Conservation (phyloP, 768 basidiomycete genomes). For the Mycena rosella region DNA sequence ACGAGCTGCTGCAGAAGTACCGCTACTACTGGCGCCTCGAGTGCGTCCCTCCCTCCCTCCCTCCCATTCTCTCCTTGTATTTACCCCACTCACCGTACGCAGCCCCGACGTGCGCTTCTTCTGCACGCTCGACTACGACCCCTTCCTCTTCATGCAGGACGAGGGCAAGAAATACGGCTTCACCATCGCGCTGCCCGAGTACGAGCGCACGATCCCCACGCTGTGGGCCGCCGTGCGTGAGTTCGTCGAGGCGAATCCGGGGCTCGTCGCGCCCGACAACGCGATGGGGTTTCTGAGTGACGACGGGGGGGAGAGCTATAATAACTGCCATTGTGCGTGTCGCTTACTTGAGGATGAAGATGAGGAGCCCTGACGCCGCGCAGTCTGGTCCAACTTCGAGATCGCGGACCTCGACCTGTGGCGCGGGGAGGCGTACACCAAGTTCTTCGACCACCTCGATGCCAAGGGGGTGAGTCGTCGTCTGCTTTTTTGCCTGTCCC, state of each 20-base stretch:
- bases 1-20: constrained; percentile 63
- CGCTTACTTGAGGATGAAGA: too few species aligned
- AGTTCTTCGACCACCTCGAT: constrained; percentile 64
- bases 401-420: constrained; percentile 63
- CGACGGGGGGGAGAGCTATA: constrained; percentile 62
- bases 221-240: constrained; percentile 69
- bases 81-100: background rate
- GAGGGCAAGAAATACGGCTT: constrained; percentile 66
- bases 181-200: constrained; percentile 68
- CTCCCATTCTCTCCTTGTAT: too few species aligned
- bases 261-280: constrained; percentile 60
- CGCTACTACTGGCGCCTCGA: constrained; percentile 76
- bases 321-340: constrained; percentile 66
- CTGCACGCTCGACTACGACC: constrained; percentile 65
- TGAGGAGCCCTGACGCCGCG: too few species aligned
- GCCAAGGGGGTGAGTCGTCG: constrained; percentile 47
- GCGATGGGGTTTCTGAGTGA: constrained; percentile 57
- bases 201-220: constrained; percentile 69
- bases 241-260: constrained; percentile 57
- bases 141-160: constrained; percentile 70
- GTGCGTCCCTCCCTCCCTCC: constrained; percentile 28
- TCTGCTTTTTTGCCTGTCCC: constrained; percentile 53
- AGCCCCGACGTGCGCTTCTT: constrained; percentile 67
- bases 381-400: constrained; percentile 63
- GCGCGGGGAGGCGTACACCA: constrained; percentile 60